These are phyloP conservation scores for Torrubiella hemipterigena DNA, from an alignment of 2,329 filamentous ascomycete genomes.

Conservation along the genomic window DNA sequence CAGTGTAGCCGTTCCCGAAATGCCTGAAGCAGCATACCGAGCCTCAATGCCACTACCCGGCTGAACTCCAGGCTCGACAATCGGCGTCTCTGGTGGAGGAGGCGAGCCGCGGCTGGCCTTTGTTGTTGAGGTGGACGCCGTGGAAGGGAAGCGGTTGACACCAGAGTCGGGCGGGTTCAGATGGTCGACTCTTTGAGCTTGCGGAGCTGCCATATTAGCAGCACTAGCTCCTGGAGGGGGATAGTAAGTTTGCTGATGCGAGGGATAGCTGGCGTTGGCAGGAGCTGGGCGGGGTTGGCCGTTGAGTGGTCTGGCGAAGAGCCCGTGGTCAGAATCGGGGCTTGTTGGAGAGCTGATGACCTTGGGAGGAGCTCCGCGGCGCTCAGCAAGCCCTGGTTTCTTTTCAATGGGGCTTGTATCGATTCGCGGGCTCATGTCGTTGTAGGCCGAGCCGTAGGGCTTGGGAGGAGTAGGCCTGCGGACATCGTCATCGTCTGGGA, in stretches of 20 bases:
- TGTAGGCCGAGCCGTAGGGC: slow-evolving; percentile 31
- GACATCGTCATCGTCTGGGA: slow-evolving; percentile 58
- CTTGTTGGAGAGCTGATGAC: slow-evolving; percentile 74
- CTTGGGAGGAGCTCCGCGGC: slow-evolving; percentile 70
- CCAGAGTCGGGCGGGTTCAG: slow-evolving; percentile 27
- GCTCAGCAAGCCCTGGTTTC: slow-evolving; percentile 62
- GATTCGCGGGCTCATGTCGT: slow-evolving; percentile 41
- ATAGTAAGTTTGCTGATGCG: slow-evolving; percentile 47
- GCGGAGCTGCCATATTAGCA: slow-evolving; percentile 17
- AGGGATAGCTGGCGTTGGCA: slow-evolving; percentile 29
- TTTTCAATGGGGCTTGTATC: slow-evolving; percentile 42
- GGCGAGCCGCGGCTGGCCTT: slow-evolving; percentile 85
- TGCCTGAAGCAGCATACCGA: slow-evolving; percentile 81
- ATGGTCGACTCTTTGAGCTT: slow-evolving; percentile 11
- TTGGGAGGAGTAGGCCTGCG: slow-evolving; percentile 32
- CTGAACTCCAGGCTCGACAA: slow-evolving; percentile 58
- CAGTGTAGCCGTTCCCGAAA: slow-evolving; percentile 73
- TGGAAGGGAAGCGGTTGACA: slow-evolving; percentile 59
- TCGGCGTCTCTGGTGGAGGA: slow-evolving; percentile 85
- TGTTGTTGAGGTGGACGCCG: slow-evolving; percentile 86
- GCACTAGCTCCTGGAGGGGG: slow-evolving; percentile 37
- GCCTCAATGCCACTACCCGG: slow-evolving; percentile 78
- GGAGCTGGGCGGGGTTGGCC: slow-evolving; percentile 27
- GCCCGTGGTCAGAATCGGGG: slow-evolving; percentile 62
- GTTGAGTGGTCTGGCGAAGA: slow-evolving; percentile 59